phyloP scores from a whole-genome alignment of 225 moss, liverwort and hornwort genomes.

The Neckera pumila region DNA sequence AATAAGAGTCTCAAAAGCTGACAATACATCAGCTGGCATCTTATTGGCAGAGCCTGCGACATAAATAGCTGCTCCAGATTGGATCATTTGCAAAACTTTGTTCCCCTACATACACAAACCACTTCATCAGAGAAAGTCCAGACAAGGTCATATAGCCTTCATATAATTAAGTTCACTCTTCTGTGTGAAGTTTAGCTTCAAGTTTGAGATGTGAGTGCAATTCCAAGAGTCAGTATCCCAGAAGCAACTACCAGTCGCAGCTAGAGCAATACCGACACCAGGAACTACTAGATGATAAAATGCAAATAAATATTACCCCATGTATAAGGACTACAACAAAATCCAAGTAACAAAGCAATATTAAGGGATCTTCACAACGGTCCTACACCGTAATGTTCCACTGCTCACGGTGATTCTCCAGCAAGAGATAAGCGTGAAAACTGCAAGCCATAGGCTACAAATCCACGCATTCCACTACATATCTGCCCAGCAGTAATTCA shows the following conservation, averaged over 20 bases:
- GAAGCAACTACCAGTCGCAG: not conserved
- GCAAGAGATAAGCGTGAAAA: not conserved
- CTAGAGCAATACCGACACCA: not conserved
- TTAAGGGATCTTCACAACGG: not conserved
- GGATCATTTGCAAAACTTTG: slow-evolving; percentile 54
- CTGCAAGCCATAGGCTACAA: not conserved
- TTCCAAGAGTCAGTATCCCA: not conserved
- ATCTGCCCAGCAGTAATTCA: not conserved
- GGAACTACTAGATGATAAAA: not conserved
- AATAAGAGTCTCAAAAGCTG: slow-evolving; percentile 65
- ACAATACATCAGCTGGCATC: slow-evolving; percentile 94
- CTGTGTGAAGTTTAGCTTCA: not conserved
- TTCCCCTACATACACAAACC: slow-evolving; percentile 17
- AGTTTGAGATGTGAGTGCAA: not conserved
- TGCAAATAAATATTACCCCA: not conserved
- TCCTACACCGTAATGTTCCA: not conserved
- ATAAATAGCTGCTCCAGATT: slow-evolving; percentile 73
- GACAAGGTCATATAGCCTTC: not conserved
- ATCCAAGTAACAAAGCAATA: not conserved
- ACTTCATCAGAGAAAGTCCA: not conserved
- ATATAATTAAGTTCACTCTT: too few relatives aligned
- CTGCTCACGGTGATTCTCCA: not conserved
- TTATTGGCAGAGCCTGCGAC: slow-evolving; percentile 96
- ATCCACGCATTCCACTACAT: not conserved
- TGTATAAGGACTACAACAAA: not conserved